Evolutionary conservation across 2,329 filamentous ascomycete species (phyloP).

Genomic region (Xylaria sp.): DNA sequence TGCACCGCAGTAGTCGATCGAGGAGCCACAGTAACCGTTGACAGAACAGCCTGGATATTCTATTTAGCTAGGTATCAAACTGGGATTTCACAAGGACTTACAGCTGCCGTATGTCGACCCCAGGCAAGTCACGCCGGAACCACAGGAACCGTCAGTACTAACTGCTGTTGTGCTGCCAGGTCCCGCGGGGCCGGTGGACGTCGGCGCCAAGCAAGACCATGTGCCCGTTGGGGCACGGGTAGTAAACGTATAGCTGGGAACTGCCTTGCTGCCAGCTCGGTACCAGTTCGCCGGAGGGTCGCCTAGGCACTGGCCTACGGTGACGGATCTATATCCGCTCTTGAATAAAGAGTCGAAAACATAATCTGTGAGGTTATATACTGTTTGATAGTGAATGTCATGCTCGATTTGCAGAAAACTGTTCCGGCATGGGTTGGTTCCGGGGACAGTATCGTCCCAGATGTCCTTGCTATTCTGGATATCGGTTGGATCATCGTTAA

Average conservation of each 20-base stretch:
- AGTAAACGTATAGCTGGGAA: slow-evolving; percentile 47
- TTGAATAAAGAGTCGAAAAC: slow-evolving; percentile 55
- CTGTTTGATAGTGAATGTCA: slow-evolving; percentile 60
- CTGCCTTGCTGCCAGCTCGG: slow-evolving; percentile 51
- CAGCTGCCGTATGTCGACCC: slow-evolving; percentile 47
- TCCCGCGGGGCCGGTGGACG: slow-evolving; percentile 29
- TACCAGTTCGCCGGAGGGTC: slow-evolving; percentile 65
- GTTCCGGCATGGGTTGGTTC: slow-evolving; percentile 46
- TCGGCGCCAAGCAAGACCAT: slow-evolving; percentile 41
- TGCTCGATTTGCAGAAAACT: slow-evolving; percentile 55
- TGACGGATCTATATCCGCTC: slow-evolving; percentile 60
- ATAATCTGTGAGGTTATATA: slow-evolving; percentile 60
- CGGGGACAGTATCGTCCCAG: slow-evolving; percentile 51
- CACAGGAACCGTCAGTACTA: slow-evolving; percentile 46
- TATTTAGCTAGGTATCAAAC: slow-evolving; percentile 29
- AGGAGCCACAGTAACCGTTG: slow-evolving; percentile 46
- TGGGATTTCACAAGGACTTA: slow-evolving; percentile 39
- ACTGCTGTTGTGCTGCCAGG: slow-evolving; percentile 43
- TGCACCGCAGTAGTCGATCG: slow-evolving; percentile 47
- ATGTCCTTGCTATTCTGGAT: slow-evolving; percentile 54
- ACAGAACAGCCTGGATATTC: slow-evolving; percentile 43
- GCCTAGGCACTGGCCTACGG: slow-evolving; percentile 66
- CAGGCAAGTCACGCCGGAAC: slow-evolving; percentile 44
- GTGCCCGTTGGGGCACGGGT: slow-evolving; percentile 47
- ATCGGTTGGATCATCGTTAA: slow-evolving; percentile 46